Evolutionary conservation across 2,329 filamentous ascomycete species (phyloP).

Genomic region (Fonsecaea monophora): DNA sequence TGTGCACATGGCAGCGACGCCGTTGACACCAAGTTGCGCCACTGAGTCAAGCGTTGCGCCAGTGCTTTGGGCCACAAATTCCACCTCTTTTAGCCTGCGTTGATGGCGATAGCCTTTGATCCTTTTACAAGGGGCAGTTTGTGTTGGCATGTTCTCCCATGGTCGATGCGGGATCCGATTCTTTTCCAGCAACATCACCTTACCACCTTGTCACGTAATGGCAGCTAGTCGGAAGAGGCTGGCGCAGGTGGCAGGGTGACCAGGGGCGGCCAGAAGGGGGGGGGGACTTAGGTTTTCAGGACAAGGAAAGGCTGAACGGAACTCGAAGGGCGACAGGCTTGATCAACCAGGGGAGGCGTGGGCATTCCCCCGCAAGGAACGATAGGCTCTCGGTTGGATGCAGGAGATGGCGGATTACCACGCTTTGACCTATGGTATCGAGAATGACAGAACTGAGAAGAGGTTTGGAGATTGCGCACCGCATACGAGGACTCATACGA

Average conservation of each 20-base stretch:
- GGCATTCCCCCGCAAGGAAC: slow-evolving; percentile 27
- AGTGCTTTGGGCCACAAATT: background rate
- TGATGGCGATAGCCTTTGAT: background rate
- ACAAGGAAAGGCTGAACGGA: slow-evolving; percentile 22
- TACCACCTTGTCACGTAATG: slow-evolving; percentile 5
- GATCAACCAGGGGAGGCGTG: slow-evolving; percentile 20
- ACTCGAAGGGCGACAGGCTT: slow-evolving; percentile 15
- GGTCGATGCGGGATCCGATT: background rate
- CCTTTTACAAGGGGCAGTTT: background rate
- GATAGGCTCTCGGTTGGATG: slow-evolving; percentile 23
- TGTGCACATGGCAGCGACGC: slow-evolving; percentile 14
- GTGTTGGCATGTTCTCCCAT: background rate
- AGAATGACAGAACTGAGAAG: background rate
- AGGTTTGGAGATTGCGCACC: slow-evolving; percentile 9
- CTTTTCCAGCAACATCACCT: background rate
- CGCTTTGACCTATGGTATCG: slow-evolving; percentile 3
- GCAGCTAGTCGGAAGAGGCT: slow-evolving; percentile 25
- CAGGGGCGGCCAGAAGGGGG: background rate
- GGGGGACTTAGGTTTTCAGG: background rate
- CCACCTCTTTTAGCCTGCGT: background rate
- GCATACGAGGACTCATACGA: background rate
- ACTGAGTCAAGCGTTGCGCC: background rate
- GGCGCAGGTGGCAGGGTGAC: slow-evolving; percentile 9
- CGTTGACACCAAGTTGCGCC: slow-evolving; percentile 20
- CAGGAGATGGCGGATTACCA: slow-evolving; percentile 7